Percentiles rank a stretch among this genome's conserved stretches.
Evolutionary conservation across 495 filamentous ascomycete genomes (phyloP).

Genomic region (Neurospora pannonica): DNA sequence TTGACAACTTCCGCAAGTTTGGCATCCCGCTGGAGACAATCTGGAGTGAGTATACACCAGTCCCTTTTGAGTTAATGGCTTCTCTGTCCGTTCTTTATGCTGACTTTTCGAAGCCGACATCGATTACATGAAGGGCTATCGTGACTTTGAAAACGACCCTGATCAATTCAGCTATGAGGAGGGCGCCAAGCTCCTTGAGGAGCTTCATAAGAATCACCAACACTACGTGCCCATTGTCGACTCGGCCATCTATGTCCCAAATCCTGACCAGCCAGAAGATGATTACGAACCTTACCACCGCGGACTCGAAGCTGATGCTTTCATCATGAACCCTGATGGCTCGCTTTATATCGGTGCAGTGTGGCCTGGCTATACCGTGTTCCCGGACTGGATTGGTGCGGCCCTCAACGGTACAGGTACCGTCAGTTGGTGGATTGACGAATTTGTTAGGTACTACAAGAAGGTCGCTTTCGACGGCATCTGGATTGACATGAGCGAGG

Average conservation of each 20-base stretch:
- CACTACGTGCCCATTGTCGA: slow-evolving; percentile 84
- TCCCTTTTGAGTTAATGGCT: neutral
- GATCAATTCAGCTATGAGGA: slow-evolving; percentile 53
- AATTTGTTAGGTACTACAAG: slow-evolving; percentile 50
- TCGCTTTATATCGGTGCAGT: slow-evolving; percentile 69
- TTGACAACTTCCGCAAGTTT: slow-evolving; percentile 62
- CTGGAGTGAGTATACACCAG: slow-evolving; percentile 40
- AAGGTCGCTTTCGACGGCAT: slow-evolving; percentile 68
- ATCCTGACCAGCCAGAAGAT: slow-evolving; percentile 62
- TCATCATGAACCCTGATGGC: slow-evolving; percentile 60
- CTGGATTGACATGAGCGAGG: slow-evolving; percentile 85
- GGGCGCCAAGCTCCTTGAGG: slow-evolving; percentile 54
- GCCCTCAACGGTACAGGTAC: slow-evolving; percentile 52
- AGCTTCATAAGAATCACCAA: slow-evolving; percentile 56
- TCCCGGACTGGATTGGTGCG: slow-evolving; percentile 48
- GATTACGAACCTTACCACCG: slow-evolving; percentile 59
- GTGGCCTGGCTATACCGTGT: slow-evolving; percentile 72
- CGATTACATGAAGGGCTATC: slow-evolving; percentile 62
- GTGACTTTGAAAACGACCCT: slow-evolving; percentile 68
- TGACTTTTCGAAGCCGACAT: slow-evolving; percentile 59
- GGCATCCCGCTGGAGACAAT: slow-evolving; percentile 75
- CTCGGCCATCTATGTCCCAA: slow-evolving; percentile 68
- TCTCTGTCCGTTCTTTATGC: slow-evolving; percentile 35
- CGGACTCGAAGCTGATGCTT: slow-evolving; percentile 54
- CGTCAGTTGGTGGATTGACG: slow-evolving; percentile 61